Evolutionary conservation across 306 rosid species (phyloP).

Genomic region (Quercus glauca): DNA sequence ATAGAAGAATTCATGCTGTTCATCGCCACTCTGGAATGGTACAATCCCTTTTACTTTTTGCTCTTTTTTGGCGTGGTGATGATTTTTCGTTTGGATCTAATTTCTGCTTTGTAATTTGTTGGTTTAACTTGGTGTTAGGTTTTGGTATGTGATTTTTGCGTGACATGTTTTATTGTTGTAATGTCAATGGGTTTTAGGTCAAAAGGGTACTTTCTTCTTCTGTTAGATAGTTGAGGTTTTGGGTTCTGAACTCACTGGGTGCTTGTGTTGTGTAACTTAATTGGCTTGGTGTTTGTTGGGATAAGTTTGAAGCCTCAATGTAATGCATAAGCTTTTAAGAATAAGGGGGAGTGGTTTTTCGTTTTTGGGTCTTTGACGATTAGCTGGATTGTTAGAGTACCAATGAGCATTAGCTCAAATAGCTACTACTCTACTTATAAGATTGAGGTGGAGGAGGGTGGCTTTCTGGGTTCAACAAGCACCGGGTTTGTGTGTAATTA

Average conservation of each 20-base stretch:
- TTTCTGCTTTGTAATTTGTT: neutral
- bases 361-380: neutral
- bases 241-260: too few relatives aligned
- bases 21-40: slow-evolving; percentile 98
- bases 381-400: neutral
- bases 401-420: too few relatives aligned
- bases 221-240: too few relatives aligned
- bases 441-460: too few relatives aligned
- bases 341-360: neutral
- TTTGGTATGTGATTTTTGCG: neutral
- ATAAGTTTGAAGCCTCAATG: neutral
- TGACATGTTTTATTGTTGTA: too few relatives aligned
- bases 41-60: slow-evolving; percentile 10
- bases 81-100: neutral
- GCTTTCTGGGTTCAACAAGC: too few relatives aligned
- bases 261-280: too few relatives aligned
- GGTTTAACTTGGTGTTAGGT: neutral
- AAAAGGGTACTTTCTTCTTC: too few relatives aligned
- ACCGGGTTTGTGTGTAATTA: too few relatives aligned
- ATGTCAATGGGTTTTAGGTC: too few relatives aligned
- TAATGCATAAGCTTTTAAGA: neutral
- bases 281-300: neutral
- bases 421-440: too few relatives aligned
- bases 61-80: neutral
- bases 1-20: slow-evolving; percentile 90